Conservation (phyloP, 148 eudicot genomes). For the Chenopodium formosanum region DNA sequence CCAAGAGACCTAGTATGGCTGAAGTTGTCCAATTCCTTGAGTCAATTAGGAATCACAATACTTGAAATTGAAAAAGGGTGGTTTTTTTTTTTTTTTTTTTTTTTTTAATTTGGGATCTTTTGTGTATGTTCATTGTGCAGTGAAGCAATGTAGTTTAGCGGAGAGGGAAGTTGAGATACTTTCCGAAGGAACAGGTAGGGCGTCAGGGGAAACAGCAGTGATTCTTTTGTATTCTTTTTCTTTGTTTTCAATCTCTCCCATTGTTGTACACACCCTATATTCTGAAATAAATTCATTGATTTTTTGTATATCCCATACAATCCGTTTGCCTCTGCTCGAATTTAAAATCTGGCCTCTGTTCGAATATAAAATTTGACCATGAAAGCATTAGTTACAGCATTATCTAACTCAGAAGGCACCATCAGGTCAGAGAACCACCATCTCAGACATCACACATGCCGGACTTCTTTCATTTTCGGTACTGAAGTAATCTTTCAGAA, state of each 20-base stretch:
- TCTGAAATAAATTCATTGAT: conserved; percentile 29
- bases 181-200: conserved; percentile 19
- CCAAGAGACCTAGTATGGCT: conserved; percentile 86
- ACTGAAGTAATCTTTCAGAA: not conserved
- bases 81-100: not conserved
- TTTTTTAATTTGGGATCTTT: not conserved
- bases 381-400: not conserved
- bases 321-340: not conserved
- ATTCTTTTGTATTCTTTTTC: conserved; percentile 51
- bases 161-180: conserved; percentile 2
- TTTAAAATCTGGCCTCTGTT: not conserved
- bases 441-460: not conserved
- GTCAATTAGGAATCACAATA: conserved; percentile 51
- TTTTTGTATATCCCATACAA: conserved; percentile 17
- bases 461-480: not conserved
- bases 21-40: conserved; percentile 93
- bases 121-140: conserved; percentile 21
- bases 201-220: conserved; percentile 23
- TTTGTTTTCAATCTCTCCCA: conserved; percentile 14
- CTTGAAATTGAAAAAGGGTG: conserved; percentile 8
- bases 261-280: conserved; percentile 19
- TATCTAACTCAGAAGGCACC: not conserved
- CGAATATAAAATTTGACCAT: too few species aligned
- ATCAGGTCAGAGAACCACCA: not conserved
- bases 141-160: conserved; percentile 3